Evolutionary conservation across 1,284 basidiomycete genomes (phyloP).

Genomic region (Ceraceosorus bombacis): DNA sequence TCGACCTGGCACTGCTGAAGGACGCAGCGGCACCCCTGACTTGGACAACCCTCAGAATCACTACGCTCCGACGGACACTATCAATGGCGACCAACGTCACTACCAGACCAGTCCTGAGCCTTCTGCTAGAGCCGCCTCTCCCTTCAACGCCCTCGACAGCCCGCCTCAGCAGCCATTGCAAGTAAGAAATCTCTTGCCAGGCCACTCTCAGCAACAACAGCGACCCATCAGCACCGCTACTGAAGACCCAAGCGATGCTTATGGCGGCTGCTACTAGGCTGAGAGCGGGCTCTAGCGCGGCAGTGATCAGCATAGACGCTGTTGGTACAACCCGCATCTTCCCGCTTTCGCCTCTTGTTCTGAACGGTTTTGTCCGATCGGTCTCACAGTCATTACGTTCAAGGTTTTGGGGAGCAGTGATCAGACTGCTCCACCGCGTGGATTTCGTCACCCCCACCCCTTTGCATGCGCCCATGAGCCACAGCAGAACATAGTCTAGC

Average conservation of each 20-base stretch:
- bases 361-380: too few species aligned
- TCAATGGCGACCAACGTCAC: conserved; percentile 1
- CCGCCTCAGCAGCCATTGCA: conserved; percentile 10
- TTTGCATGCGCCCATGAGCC: too few species aligned
- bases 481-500: too few species aligned
- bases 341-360: too few species aligned
- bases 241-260: conserved; percentile 12
- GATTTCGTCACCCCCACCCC: too few species aligned
- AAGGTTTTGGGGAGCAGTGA: too few species aligned
- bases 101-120: not conserved
- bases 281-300: not conserved
- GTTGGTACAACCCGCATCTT: too few species aligned
- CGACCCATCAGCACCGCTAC: not conserved
- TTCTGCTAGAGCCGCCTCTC: conserved; percentile 1
- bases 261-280: not conserved
- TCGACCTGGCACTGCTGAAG: conserved; percentile 24
- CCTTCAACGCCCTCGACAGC: conserved; percentile 3
- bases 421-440: too few species aligned
- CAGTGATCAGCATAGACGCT: too few species aligned
- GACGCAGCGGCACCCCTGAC: conserved; percentile 32
- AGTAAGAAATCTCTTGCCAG: conserved; percentile 8
- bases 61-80: conserved; percentile 18
- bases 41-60: conserved; percentile 38
- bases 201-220: conserved; percentile 1
- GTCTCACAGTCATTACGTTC: too few species aligned